phyloP scores from a whole-genome alignment of 108 stramenopile species.

The Cyclotella choctawhatcheeana region DNA sequence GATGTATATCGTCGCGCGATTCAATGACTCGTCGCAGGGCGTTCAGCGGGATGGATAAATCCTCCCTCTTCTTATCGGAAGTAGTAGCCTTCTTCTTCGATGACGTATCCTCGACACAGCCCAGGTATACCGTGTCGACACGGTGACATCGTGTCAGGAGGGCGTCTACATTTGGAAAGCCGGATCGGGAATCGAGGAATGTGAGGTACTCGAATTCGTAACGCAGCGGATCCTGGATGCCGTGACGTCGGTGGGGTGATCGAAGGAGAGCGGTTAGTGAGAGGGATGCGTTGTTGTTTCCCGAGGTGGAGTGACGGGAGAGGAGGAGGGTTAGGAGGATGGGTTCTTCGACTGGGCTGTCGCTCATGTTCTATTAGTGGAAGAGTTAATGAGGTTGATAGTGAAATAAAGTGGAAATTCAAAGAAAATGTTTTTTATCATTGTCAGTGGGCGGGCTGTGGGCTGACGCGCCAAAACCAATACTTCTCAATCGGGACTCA shows the following conservation, averaged over 20 bases:
- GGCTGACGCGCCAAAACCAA: no score
- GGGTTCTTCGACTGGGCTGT: background rate
- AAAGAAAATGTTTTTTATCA: no score
- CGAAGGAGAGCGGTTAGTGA: constrained; percentile 50
- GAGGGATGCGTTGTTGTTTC: constrained; percentile 27
- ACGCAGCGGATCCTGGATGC: constrained; percentile 42
- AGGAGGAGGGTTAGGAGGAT: constrained; percentile 12
- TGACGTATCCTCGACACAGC: constrained; percentile 31
- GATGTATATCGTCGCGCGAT: constrained; percentile 39
- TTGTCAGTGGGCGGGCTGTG: no score
- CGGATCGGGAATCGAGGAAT: constrained; percentile 62
- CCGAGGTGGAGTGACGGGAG: background rate
- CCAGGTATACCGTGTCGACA: constrained; percentile 46
- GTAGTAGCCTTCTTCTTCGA: background rate
- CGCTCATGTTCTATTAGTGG: no score
- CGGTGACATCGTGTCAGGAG: constrained; percentile 58
- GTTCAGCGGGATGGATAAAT: background rate
- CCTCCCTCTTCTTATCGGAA: background rate
- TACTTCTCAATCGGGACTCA: no score
- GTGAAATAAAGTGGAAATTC: no score
- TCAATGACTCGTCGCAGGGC: constrained; percentile 37
- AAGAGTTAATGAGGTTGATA: no score
- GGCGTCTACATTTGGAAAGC: constrained; percentile 72
- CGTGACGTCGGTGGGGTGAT: constrained; percentile 43
- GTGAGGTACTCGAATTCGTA: constrained; percentile 58